A percentile compares a stretch with the other conserved stretches of the same genome.
Conservation (phyloP, 2,329 filamentous ascomycete species). For the Arthrobotrys entomopaga region DNA sequence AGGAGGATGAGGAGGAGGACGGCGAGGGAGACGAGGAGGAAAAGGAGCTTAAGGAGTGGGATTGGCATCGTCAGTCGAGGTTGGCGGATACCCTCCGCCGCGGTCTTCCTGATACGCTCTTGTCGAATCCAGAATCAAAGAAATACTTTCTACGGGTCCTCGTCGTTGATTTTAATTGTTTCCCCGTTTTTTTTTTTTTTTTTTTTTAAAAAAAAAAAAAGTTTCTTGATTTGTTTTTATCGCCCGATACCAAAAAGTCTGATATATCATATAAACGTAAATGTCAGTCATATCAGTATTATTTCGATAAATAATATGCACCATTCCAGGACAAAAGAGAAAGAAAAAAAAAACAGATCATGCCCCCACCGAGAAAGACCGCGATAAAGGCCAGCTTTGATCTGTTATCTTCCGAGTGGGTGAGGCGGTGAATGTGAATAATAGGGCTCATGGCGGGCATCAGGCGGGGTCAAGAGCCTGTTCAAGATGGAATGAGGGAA, state of each 20-base stretch:
- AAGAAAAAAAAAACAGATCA: too few species aligned
- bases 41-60: conserved; percentile 53
- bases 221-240: too few species aligned
- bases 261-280: too few species aligned
- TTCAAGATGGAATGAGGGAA: conserved; percentile 45
- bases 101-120: not conserved
- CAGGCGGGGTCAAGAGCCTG: not conserved
- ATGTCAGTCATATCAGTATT: too few species aligned
- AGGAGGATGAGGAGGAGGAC: conserved; percentile 52
- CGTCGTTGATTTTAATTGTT: not conserved
- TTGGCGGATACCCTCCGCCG: conserved; percentile 41
- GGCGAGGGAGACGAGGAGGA: conserved; percentile 49
- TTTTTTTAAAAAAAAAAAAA: conserved; percentile 9
- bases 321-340: too few species aligned
- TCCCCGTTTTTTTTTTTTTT: not conserved
- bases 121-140: conserved; percentile 19
- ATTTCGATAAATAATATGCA: too few species aligned
- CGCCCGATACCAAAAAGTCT: too few species aligned
- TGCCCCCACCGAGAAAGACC: conserved; percentile 5
- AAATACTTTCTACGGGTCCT: not conserved
- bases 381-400: conserved; percentile 37
- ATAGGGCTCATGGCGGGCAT: conserved; percentile 31
- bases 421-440: too few species aligned
- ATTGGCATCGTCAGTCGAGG: conserved; percentile 42
- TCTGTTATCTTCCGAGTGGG: conserved; percentile 1